A percentile compares a stretch with the other conserved stretches of the same genome.
These are phyloP conservation scores for Saccharomycopsis selenospora DNA, from an alignment of 805 yeast genomes.

Conservation along the genomic window DNA sequence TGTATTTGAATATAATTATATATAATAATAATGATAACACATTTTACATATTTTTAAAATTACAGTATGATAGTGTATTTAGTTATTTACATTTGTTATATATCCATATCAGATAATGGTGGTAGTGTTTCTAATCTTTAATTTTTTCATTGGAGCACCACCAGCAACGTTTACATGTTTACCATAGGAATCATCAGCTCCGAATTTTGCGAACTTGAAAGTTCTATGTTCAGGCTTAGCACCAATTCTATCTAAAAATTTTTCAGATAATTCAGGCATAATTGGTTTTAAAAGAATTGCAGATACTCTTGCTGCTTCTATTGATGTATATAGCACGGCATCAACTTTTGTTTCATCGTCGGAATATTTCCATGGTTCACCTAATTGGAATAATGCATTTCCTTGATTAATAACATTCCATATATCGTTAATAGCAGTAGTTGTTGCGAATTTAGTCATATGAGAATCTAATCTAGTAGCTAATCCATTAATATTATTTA, in stretches of 20 bases:
- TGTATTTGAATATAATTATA: too few relatives aligned
- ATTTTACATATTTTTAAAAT: too few relatives aligned
- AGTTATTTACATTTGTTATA: too few relatives aligned
- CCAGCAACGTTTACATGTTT: conserved; percentile 44
- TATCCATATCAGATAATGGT: too few relatives aligned
- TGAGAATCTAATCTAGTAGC: conserved; percentile 35
- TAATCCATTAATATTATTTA: conserved; percentile 31
- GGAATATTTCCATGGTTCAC: conserved; percentile 65
- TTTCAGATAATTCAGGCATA: conserved; percentile 55
- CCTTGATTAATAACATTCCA: conserved; percentile 55
- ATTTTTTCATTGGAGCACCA: conserved; percentile 40
- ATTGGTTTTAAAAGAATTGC: conserved; percentile 66
- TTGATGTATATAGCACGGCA: conserved; percentile 51
- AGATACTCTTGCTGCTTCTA: conserved; percentile 63
- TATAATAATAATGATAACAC: too few relatives aligned
- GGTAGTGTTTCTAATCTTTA: conserved; percentile 18
- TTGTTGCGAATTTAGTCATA: conserved; percentile 43
- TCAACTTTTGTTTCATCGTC: conserved; percentile 35
- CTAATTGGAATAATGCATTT: conserved; percentile 58
- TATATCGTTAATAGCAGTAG: conserved; percentile 47
- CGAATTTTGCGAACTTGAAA: conserved; percentile 40
- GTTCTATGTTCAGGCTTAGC: conserved; percentile 41
- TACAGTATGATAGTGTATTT: too few relatives aligned
- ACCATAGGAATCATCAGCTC: conserved; percentile 60
- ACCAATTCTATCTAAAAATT: conserved; percentile 54